A percentile compares a stretch with the other conserved stretches of the same genome.
Conservation (phyloP, 2,329 filamentous ascomycete genomes). For the Pyrenochaeta sp. region DNA sequence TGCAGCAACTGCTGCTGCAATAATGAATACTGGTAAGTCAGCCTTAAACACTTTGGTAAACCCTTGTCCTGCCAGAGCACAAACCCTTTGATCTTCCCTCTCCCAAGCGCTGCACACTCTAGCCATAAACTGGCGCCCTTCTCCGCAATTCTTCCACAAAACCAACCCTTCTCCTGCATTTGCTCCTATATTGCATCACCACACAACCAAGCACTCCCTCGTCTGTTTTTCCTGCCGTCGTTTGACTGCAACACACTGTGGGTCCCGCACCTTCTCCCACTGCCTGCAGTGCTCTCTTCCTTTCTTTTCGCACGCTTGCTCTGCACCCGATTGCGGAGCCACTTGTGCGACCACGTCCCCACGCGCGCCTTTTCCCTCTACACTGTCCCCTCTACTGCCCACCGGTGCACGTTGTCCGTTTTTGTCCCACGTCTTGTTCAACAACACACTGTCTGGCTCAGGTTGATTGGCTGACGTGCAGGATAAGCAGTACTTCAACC, state of each 20-base stretch:
- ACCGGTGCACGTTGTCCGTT: constrained; percentile 49
- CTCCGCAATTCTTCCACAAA: constrained; percentile 47
- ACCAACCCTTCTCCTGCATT: constrained; percentile 40
- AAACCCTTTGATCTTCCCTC: constrained; percentile 30
- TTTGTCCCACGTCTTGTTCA: constrained; percentile 45
- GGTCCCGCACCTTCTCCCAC: constrained; percentile 32
- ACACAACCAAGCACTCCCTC: constrained; percentile 29
- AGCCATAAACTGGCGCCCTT: constrained; percentile 43
- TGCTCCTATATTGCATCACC: constrained; percentile 40
- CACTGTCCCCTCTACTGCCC: constrained; percentile 30
- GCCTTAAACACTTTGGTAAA: constrained; percentile 33
- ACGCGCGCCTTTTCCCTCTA: constrained; percentile 35
- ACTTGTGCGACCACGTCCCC: constrained; percentile 44
- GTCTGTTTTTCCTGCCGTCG: constrained; percentile 18
- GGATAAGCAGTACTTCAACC: constrained; percentile 54
- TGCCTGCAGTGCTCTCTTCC: constrained; percentile 47
- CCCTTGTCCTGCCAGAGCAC: constrained; percentile 33
- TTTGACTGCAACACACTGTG: constrained; percentile 42
- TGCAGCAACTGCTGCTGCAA: constrained; percentile 31
- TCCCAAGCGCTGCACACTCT: constrained; percentile 35
- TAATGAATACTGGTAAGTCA: constrained; percentile 51
- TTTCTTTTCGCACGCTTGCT: constrained; percentile 38
- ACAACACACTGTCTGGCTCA: constrained; percentile 33
- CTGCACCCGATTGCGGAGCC: constrained; percentile 45
- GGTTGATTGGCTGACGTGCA: constrained; percentile 52